Percentiles rank a stretch among this genome's conserved stretches.
These are phyloP conservation scores for Ascochyta fabae DNA, from an alignment of 2,329 filamentous ascomycete genomes.

Conservation along the genomic window DNA sequence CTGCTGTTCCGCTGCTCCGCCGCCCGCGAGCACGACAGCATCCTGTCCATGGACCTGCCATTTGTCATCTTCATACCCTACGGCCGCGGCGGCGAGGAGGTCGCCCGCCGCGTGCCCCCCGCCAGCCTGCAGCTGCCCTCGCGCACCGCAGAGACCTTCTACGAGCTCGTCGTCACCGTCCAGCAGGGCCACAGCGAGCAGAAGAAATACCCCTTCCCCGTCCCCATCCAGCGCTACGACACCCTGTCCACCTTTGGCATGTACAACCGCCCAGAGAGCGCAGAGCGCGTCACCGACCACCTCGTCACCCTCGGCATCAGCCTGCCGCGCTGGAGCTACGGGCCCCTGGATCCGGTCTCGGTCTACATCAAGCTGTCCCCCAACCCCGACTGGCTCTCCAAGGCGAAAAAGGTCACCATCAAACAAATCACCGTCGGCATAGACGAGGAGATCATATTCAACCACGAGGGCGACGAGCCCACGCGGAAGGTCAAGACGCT, in stretches of 20 bases:
- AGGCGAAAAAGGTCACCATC: conserved; percentile 90
- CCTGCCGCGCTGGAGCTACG: conserved; percentile 94
- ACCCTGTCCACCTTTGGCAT: conserved; percentile 98
- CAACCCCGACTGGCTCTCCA: conserved; percentile 88
- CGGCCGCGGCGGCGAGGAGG: conserved; percentile 87
- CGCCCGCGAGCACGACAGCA: conserved; percentile 83
- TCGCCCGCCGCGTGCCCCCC: conserved; percentile 86
- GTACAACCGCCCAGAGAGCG: conserved; percentile 95
- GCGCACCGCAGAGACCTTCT: conserved; percentile 94
- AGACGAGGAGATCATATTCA: conserved; percentile 98
- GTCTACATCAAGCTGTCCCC: conserved; percentile 95
- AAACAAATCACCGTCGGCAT: conserved; percentile 92
- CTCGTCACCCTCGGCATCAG: conserved; percentile 91
- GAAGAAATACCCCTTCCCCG: conserved; percentile 88
- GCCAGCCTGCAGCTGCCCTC: conserved; percentile 89
- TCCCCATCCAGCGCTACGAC: conserved; percentile 91
- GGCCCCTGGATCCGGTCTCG: conserved; percentile 90
- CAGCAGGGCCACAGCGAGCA: conserved; percentile 88
- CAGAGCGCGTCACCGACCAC: conserved; percentile 85
- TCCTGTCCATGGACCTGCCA: conserved; percentile 94
- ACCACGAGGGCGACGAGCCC: conserved; percentile 95
- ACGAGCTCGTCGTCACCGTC: conserved; percentile 94
- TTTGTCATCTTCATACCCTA: conserved; percentile 98
- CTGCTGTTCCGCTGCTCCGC: conserved; percentile 85
- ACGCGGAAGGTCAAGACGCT: conserved; percentile 87